phyloP scores from a whole-genome alignment of 208 protist species.

The Leishmania mexicana region DNA sequence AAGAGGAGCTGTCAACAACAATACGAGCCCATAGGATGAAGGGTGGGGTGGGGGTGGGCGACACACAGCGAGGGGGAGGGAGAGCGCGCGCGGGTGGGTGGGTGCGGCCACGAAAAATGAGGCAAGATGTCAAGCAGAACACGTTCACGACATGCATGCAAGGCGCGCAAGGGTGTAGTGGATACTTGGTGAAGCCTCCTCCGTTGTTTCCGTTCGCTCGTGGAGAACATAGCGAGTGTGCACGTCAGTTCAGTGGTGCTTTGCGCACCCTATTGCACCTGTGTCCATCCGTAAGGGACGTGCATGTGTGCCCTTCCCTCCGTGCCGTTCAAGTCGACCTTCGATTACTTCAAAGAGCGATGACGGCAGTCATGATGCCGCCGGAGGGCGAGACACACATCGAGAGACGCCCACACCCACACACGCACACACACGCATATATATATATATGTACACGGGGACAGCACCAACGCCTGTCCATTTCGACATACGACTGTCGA shows the following conservation, averaged over 20 bases:
- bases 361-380: not conserved
- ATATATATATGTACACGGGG: not conserved
- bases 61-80: too few species aligned
- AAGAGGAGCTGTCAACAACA: not conserved
- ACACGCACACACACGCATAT: not conserved
- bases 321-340: not conserved
- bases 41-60: too few species aligned
- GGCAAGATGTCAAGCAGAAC: not conserved
- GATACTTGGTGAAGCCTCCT: not conserved
- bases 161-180: not conserved
- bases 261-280: not conserved
- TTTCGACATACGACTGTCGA: too few species aligned
- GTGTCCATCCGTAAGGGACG: not conserved
- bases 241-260: not conserved
- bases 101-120: not conserved
- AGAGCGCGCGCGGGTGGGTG: too few species aligned
- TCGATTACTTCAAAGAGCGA: conserved; percentile 1
- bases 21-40: too few species aligned
- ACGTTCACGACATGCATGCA: not conserved
- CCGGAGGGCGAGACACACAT: not conserved
- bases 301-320: not conserved
- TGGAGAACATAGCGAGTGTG: too few species aligned
- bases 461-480: not conserved
- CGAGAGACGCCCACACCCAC: not conserved
- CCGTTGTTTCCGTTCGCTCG: not conserved